These are phyloP conservation scores for Umbilicaria muhlenbergii DNA, from an alignment of 495 filamentous ascomycete genomes.

Conservation along the genomic window DNA sequence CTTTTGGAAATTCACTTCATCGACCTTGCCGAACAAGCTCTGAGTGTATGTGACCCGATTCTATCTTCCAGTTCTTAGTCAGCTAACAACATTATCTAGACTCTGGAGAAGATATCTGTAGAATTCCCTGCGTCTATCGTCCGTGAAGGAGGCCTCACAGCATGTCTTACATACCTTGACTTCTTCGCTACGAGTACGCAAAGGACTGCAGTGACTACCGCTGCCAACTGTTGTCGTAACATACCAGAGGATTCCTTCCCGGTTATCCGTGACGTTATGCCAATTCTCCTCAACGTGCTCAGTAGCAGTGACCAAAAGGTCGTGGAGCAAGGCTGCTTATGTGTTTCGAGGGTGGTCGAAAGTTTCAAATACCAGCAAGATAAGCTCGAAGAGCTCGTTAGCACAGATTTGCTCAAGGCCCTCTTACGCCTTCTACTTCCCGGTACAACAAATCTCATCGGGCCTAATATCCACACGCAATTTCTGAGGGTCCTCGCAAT, in stretches of 20 bases:
- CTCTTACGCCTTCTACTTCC: slow-evolving; percentile 84
- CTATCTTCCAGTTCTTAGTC: neutral
- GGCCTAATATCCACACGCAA: slow-evolving; percentile 89
- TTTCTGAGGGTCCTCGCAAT: slow-evolving; percentile 85
- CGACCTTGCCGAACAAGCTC: slow-evolving; percentile 89
- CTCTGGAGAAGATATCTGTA: slow-evolving; percentile 90
- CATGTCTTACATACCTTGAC: slow-evolving; percentile 85
- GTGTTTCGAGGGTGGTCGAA: slow-evolving; percentile 92
- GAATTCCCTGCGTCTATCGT: slow-evolving; percentile 96
- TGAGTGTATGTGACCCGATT: slow-evolving; percentile 46
- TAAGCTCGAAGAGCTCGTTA: slow-evolving; percentile 85
- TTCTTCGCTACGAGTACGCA: slow-evolving; percentile 98
- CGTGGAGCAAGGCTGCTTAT: slow-evolving; percentile 90
- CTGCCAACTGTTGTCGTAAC: slow-evolving; percentile 94
- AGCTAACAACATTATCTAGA: slow-evolving; percentile 31
- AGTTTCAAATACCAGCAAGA: slow-evolving; percentile 79
- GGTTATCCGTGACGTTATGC: slow-evolving; percentile 87
- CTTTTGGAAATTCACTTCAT: slow-evolving; percentile 90
- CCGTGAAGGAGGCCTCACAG: slow-evolving; percentile 84
- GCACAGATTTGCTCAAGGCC: slow-evolving; percentile 67
- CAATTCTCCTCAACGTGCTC: slow-evolving; percentile 76
- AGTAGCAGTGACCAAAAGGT: slow-evolving; percentile 89
- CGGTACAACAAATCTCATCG: slow-evolving; percentile 90
- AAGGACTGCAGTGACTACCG: slow-evolving; percentile 88
- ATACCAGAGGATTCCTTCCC: slow-evolving; percentile 85